Base-by-base conservation (phyloP, 2,329 filamentous ascomycete species). In the Dissoconium aciculare region DNA sequence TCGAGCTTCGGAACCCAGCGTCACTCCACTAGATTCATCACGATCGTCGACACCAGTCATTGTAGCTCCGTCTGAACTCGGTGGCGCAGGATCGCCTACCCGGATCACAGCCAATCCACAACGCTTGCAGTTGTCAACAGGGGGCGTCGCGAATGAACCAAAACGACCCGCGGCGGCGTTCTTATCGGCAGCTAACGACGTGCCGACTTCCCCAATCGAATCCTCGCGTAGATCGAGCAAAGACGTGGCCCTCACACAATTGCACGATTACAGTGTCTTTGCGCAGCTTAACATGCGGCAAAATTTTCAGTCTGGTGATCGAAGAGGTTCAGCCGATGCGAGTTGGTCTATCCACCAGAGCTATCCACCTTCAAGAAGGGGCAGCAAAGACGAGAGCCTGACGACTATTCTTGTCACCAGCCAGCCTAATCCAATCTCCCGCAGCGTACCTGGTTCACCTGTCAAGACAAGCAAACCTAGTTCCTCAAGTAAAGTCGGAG, bases 311-410 rank as follows among this genome's bases (percentile, higher is more conserved):
- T 34, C 46, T 8, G 41, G 39, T 11, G 52, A 49, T 9, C 37
- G 52, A 28, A 39, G 52, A 35, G 51, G 51, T 4, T 53, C 51
- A 15, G 46, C 46, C n/a, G 52, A 56, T 35, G 50, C 52, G 10
- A 37, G 42, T 11, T 44, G 40, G 43, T 47, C 49, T 21, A 33
- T 51, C 10, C 45, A 51, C 17, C 49, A 51, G 28, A 50, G 45
- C 26, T 50, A 50, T 27, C 44, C 50, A 4, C 35, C 42, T 5
- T 52, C 50, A 9, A 32, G 50, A 30, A 36, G 50, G 28, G 49
- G 50, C 15, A 52, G 49, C 40, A 53, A 52, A 34, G 50, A 53
- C 26, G 50, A 53, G 29, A 51, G 48, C 27, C 36, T 53, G 27
- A 53, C 50, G 6, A 52, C 50, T 3, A 53, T 53, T 17, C 35